Base-by-base conservation (phyloP, 441 rosid genomes). In the Brassica balearica region DNA sequence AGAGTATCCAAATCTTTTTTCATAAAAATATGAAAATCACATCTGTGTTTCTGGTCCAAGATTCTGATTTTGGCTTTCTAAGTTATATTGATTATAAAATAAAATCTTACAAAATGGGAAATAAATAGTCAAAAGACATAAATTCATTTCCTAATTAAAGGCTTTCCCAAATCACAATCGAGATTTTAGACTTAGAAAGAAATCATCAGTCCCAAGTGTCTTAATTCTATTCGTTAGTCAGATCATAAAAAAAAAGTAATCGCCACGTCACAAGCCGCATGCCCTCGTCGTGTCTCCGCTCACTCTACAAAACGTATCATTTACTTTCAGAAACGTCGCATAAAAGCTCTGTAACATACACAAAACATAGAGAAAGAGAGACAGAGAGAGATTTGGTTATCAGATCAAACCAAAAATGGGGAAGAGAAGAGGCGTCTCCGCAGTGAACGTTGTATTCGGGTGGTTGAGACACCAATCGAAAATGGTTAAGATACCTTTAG, bases 391-490 rank as follows among this genome's bases (percentile, higher is more conserved):
- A 65, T 51, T 48, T 51, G n/a, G 59, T 8, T 61, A 70, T 9
- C 43, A 32, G 58, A 14, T 27, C 61, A 36, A 23, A 65, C 66
- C 63, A 38, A 65, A 62, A 36, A 89, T 88, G 98, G 96, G 93
- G 78, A 74, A 80, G 86, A 88, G 78, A 82, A 86, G 92, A 82
- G 82, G 82, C 22, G 73, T 56, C 46, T 82, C 92, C 25, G 77
- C 87, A 69, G 87, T 73, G 77, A 83, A 78, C 66, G 69, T 46
- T 65, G 62, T 80, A 73, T 74, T 85, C 9, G 85, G 82, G 46
- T 87, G 93, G 93, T 67, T 85, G 61, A 79, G 85, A 84, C 80
- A 89, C 75, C 93, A 66, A 77, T 85, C 96, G 0, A 71, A 72
- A 81, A 90, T 75, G 82, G 85, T 90, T 75, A 94, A 92, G 83